These are phyloP conservation scores for Xylaria sp. DNA, from an alignment of 2,329 filamentous ascomycete species.

Conservation along the genomic window DNA sequence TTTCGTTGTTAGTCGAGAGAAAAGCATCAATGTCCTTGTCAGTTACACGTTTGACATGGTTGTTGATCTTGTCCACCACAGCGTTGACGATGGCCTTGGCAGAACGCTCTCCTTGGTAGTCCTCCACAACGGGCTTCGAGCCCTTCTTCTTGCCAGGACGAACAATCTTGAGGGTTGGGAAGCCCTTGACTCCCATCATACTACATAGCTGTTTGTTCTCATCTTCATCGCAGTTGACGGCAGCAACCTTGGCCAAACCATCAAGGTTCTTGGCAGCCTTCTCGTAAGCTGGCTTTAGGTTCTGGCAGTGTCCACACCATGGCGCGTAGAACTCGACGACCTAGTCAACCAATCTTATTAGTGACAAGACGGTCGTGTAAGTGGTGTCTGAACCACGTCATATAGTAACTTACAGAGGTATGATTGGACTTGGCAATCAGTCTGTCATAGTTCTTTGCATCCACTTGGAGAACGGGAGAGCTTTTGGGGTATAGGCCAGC, in stretches of 20 bases:
- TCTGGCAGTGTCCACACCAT: slow-evolving; percentile 98
- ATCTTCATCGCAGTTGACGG: slow-evolving; percentile 94
- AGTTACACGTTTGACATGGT: slow-evolving; percentile 81
- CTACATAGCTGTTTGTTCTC: slow-evolving; percentile 88
- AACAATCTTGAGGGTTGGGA: slow-evolving; percentile 94
- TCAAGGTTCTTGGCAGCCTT: slow-evolving; percentile 87
- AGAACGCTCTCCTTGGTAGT: slow-evolving; percentile 83
- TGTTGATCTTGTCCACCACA: slow-evolving; percentile 86
- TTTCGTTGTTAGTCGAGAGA: slow-evolving; percentile 68
- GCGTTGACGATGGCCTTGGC: slow-evolving; percentile 89
- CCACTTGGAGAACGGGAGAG: slow-evolving; percentile 85
- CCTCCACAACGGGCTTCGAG: slow-evolving; percentile 81
- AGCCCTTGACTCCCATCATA: slow-evolving; percentile 86
- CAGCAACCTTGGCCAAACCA: slow-evolving; percentile 93
- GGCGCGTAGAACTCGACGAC: slow-evolving; percentile 90
- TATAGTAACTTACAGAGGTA: slow-evolving; percentile 69
- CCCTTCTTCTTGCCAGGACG: slow-evolving; percentile 71
- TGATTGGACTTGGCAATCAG: slow-evolving; percentile 89
- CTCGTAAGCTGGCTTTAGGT: slow-evolving; percentile 93
- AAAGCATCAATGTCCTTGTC: slow-evolving; percentile 82
- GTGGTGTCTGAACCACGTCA: neutral
- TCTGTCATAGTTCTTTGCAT: slow-evolving; percentile 77
- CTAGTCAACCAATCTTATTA: slow-evolving; percentile 42
- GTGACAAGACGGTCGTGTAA: neutral
- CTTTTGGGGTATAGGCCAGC: slow-evolving; percentile 81